Conservation (phyloP, 1,284 basidiomycete genomes). For the Gomphus sp. region DNA sequence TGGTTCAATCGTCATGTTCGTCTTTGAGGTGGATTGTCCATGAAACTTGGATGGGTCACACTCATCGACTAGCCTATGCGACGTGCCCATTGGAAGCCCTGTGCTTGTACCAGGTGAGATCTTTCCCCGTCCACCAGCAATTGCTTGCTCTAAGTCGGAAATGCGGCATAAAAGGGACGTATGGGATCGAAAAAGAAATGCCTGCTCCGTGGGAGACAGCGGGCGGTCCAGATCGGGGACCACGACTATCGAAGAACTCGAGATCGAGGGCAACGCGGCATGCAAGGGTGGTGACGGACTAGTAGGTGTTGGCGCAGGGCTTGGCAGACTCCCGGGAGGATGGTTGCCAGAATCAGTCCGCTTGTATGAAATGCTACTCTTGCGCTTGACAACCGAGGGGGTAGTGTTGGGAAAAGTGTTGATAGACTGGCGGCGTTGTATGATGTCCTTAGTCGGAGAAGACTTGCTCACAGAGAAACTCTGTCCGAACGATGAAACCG, state of each 20-base stretch:
- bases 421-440: conserved; percentile 12
- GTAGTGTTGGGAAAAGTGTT: conserved; percentile 11
- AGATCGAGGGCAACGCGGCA: conserved; percentile 5
- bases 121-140: conserved; percentile 37
- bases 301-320: conserved; percentile 64
- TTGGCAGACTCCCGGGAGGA: conserved; percentile 37
- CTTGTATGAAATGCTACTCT: conserved; percentile 69
- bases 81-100: conserved; percentile 6
- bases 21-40: conserved; percentile 1
- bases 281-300: conserved; percentile 18
- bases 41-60: background rate
- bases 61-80: background rate
- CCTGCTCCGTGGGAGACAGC: conserved; percentile 57
- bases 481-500: conserved; percentile 10
- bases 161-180: conserved; percentile 70
- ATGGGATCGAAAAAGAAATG: conserved; percentile 76
- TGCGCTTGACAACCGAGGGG: conserved; percentile 19
- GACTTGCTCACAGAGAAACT: conserved; percentile 11
- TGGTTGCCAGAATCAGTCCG: conserved; percentile 19
- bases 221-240: conserved; percentile 30
- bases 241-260: conserved; percentile 1
- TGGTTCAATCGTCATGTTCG: conserved; percentile 23
- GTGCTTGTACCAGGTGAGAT: conserved; percentile 3
- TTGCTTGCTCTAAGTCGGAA: conserved; percentile 63
- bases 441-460: conserved; percentile 14